Conservation (phyloP, 352 stramenopile species). For the Elongisporangium senticosum region DNA sequence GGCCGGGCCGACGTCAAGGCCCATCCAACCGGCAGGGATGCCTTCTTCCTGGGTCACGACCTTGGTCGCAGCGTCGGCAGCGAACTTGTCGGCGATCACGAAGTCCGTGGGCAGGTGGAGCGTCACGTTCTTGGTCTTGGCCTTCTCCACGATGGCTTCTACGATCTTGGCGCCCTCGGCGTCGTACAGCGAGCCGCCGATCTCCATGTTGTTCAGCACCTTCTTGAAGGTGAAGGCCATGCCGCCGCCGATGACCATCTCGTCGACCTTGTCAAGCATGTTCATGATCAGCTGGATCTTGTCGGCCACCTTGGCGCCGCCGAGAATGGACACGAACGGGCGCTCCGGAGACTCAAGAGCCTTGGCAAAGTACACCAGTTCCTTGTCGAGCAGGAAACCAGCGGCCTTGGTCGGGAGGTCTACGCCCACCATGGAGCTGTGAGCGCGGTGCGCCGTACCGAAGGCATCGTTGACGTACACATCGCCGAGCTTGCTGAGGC, state of each 20-base stretch:
- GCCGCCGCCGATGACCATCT: conserved; percentile 97
- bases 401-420: conserved; percentile 83
- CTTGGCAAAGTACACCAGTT: conserved; percentile 99
- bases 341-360: conserved; percentile 96
- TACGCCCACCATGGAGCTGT: conserved; percentile 98
- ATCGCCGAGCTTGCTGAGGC: conserved; percentile 90
- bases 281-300: conserved; percentile 99
- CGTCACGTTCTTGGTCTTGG: conserved; percentile 96
- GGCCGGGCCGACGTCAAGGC: conserved; percentile 97
- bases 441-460: conserved; percentile 97
- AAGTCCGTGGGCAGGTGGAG: conserved; percentile 97
- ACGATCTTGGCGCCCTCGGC: conserved; percentile 84
- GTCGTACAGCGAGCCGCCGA: conserved; percentile 93
- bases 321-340: conserved; percentile 98
- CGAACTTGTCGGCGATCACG: conserved; percentile 98
- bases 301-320: conserved; percentile 98
- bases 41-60: conserved; percentile 87
- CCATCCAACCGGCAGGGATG: conserved; percentile 97
- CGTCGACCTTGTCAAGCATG: conserved; percentile 98
- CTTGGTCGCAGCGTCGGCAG: conserved; percentile 90
- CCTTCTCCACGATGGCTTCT: conserved; percentile 94
- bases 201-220: conserved; percentile 94
- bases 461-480: conserved; percentile 99
- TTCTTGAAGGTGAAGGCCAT: conserved; percentile 99
- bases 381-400: conserved; percentile 99